A percentile compares a stretch with the other conserved stretches of the same genome.
phyloP scores from a whole-genome alignment of 2,329 filamentous ascomycete genomes.

The Fulvia fulva region DNA sequence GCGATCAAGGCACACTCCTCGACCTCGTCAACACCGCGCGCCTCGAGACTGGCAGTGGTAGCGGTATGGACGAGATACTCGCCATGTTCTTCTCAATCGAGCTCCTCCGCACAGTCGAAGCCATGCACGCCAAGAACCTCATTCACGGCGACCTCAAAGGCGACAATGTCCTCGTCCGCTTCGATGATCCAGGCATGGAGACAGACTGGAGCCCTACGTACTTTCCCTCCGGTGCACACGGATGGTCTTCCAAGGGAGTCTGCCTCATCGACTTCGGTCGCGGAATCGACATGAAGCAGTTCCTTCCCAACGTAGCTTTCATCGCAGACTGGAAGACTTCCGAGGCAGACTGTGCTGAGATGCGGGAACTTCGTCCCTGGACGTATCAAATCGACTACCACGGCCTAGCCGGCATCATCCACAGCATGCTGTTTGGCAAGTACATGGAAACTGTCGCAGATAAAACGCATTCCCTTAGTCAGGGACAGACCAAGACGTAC shows the following conservation, averaged over 20 bases:
- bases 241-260: conserved; percentile 78
- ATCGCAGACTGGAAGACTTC: conserved; percentile 92
- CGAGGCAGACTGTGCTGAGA: conserved; percentile 87
- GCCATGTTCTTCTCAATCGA: conserved; percentile 96
- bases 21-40: conserved; percentile 87
- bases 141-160: conserved; percentile 93
- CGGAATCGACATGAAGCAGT: conserved; percentile 87
- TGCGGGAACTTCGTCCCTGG: conserved; percentile 91
- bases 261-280: conserved; percentile 92
- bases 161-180: conserved; percentile 88
- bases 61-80: conserved; percentile 81
- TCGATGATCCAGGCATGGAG: conserved; percentile 51
- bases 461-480: conserved; percentile 46
- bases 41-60: conserved; percentile 51
- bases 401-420: conserved; percentile 81
- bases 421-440: conserved; percentile 86
- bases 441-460: conserved; percentile 76
- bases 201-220: conserved; percentile 61
- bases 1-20: conserved; percentile 87
- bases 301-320: conserved; percentile 73
- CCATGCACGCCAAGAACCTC: conserved; percentile 72
- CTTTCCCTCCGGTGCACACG: conserved; percentile 66
- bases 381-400: conserved; percentile 98
- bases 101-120: conserved; percentile 83
- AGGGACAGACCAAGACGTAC: conserved; percentile 63